A percentile compares a stretch with the other conserved stretches of the same genome.
These are phyloP conservation scores for Bacidia gigantensis DNA, from an alignment of 495 filamentous ascomycete genomes.

Conservation along the genomic window DNA sequence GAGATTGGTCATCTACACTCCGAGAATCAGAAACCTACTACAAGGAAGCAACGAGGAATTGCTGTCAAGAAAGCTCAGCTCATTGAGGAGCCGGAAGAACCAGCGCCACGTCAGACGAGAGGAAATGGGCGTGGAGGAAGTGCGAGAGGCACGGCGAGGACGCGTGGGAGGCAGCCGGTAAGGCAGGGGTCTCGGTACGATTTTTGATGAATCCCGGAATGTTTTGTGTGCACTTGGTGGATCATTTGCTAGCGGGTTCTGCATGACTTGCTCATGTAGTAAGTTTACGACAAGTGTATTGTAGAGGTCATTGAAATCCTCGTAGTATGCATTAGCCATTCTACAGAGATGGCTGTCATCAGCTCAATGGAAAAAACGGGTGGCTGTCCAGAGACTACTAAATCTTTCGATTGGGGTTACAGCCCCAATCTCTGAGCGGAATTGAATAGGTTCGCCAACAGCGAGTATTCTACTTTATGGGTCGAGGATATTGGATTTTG, in stretches of 20 bases:
- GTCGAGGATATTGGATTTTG: too few relatives aligned
- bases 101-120: slow-evolving; percentile 22
- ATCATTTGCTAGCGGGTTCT: background rate
- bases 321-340: too few relatives aligned
- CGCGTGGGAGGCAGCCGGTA: slow-evolving; percentile 27
- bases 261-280: too few relatives aligned
- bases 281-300: too few relatives aligned
- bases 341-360: too few relatives aligned
- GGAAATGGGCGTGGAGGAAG: slow-evolving; percentile 8
- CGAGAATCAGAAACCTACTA: slow-evolving; percentile 53
- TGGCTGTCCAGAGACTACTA: too few relatives aligned
- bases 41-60: slow-evolving; percentile 24
- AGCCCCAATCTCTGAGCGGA: too few relatives aligned
- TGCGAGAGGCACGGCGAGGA: background rate
- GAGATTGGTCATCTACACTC: slow-evolving; percentile 75
- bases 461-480: too few relatives aligned
- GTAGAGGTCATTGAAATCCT: too few relatives aligned
- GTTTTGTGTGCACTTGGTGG: background rate
- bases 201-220: slow-evolving; percentile 21
- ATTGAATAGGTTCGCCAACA: too few relatives aligned
- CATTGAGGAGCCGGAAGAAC: slow-evolving; percentile 19
- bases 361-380: too few relatives aligned
- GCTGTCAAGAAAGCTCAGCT: slow-evolving; percentile 39
- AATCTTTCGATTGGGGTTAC: too few relatives aligned
- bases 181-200: slow-evolving; percentile 36